Conservation (phyloP, 2,329 filamentous ascomycete species). For the Dothistroma pini region DNA sequence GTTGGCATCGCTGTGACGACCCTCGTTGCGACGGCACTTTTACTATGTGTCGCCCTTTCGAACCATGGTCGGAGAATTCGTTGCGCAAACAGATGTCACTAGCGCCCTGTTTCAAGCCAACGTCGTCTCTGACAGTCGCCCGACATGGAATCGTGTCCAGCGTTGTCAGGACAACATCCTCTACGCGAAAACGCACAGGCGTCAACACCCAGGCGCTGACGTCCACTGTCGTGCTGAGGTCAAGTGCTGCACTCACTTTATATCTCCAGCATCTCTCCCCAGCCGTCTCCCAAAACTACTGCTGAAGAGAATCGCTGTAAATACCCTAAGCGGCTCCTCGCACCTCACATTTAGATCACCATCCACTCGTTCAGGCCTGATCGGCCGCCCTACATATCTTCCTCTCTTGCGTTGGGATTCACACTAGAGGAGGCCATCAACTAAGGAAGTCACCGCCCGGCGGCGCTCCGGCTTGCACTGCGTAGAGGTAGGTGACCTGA, state of each 20-base stretch:
- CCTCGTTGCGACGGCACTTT: neutral
- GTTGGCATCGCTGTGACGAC: slow-evolving; percentile 2
- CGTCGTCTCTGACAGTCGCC: neutral
- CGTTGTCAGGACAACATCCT: neutral
- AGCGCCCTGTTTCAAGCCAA: neutral
- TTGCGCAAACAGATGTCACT: neutral
- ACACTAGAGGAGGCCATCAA: slow-evolving; percentile 20
- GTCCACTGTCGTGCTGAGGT: neutral
- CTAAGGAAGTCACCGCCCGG: slow-evolving; percentile 54
- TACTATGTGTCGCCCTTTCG: neutral
- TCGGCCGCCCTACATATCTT: slow-evolving; percentile 13
- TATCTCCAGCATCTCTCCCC: slow-evolving; percentile 3
- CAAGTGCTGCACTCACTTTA: slow-evolving; percentile 4
- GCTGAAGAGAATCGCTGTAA: slow-evolving; percentile 9
- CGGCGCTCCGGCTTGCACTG: slow-evolving; percentile 72
- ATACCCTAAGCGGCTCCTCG: slow-evolving; percentile 3
- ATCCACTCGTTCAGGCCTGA: slow-evolving; percentile 10
- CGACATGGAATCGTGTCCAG: neutral
- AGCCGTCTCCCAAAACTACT: slow-evolving; percentile 5
- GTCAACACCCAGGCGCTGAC: neutral
- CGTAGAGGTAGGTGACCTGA: slow-evolving; percentile 61
- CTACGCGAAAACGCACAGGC: neutral
- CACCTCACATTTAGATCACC: slow-evolving; percentile 6
- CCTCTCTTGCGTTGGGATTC: slow-evolving; percentile 21
- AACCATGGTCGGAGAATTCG: neutral